Conservation (phyloP, 257 asterid genomes). For the Solanum sitiens region DNA sequence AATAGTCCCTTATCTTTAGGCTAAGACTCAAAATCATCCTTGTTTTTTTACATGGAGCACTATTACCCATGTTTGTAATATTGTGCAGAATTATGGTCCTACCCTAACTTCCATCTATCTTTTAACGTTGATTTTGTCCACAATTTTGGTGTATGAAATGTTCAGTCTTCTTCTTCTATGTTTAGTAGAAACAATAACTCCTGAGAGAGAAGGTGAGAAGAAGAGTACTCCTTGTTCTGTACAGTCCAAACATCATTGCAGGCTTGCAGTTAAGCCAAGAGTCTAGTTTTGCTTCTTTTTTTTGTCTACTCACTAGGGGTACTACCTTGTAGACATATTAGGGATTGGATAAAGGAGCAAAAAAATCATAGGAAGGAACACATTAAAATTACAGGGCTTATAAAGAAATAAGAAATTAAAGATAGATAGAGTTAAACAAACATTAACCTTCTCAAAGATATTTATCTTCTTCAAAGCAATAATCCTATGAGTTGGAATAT, state of each 20-base stretch:
- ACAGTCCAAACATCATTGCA: background rate
- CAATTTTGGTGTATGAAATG: background rate
- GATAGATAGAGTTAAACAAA: background rate
- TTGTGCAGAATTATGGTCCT: background rate
- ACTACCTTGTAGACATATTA: background rate
- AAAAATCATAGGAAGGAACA: background rate
- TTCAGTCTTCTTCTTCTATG: background rate
- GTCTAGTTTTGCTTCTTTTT: background rate
- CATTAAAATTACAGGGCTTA: background rate
- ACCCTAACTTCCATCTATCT: background rate
- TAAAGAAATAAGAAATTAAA: background rate
- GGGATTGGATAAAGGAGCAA: background rate
- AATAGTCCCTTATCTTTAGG: background rate
- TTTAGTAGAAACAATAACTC: background rate
- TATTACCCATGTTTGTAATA: background rate
- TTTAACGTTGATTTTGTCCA: background rate
- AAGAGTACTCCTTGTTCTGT: background rate
- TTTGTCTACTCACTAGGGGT: background rate
- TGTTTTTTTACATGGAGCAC: background rate
- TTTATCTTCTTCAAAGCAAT: slow-evolving; percentile 96
- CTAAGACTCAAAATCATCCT: background rate
- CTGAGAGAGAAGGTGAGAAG: background rate
- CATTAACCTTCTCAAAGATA: slow-evolving; percentile 89
- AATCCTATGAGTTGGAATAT: slow-evolving; percentile 85
- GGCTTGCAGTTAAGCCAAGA: background rate